phyloP scores from a whole-genome alignment of 202 grass and related monocot species.

The Setaria italica region DNA sequence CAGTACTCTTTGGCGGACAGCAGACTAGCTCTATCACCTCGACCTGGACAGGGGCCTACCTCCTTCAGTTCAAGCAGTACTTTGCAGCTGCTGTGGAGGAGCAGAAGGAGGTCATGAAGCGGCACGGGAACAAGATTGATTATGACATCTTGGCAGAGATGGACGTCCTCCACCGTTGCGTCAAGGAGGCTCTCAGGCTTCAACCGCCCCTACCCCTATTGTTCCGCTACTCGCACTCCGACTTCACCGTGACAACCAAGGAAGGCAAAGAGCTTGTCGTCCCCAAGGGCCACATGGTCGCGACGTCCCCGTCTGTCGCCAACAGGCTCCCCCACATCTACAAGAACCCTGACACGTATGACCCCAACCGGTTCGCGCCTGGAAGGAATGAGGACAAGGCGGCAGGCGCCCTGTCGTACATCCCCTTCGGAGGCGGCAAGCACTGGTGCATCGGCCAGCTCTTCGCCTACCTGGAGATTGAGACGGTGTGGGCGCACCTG shows the following conservation, averaged over 20 bases:
- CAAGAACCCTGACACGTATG: slow-evolving; percentile 72
- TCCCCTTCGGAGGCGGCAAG: slow-evolving; percentile 80
- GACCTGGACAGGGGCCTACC: slow-evolving; percentile 86
- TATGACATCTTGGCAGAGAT: slow-evolving; percentile 89
- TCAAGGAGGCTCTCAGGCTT: slow-evolving; percentile 91
- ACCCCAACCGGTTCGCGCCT: slow-evolving; percentile 58
- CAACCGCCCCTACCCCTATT: neutral
- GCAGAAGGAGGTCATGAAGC: slow-evolving; percentile 74
- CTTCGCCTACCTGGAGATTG: slow-evolving; percentile 89
- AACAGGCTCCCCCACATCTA: slow-evolving; percentile 81
- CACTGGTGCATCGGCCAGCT: slow-evolving; percentile 80
- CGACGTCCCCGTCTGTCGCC: slow-evolving; percentile 71
- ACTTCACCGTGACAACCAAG: slow-evolving; percentile 73
- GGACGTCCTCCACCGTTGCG: slow-evolving; percentile 86
- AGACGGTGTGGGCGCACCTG: slow-evolving; percentile 84
- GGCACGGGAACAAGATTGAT: slow-evolving; percentile 68
- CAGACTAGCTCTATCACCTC: neutral
- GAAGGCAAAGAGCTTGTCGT: slow-evolving; percentile 76
- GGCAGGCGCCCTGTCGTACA: slow-evolving; percentile 69
- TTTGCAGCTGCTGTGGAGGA: slow-evolving; percentile 62
- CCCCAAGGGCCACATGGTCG: slow-evolving; percentile 89
- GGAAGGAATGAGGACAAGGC: too few species aligned
- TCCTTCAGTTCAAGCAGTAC: slow-evolving; percentile 62
- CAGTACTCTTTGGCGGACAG: slow-evolving; percentile 61
- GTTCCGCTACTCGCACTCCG: slow-evolving; percentile 49